Evolutionary conservation across 2,329 filamentous ascomycete genomes (phyloP), one percentile per base, ranked within the genome.

Genomic region (Penicillium rolfsii): DNA sequence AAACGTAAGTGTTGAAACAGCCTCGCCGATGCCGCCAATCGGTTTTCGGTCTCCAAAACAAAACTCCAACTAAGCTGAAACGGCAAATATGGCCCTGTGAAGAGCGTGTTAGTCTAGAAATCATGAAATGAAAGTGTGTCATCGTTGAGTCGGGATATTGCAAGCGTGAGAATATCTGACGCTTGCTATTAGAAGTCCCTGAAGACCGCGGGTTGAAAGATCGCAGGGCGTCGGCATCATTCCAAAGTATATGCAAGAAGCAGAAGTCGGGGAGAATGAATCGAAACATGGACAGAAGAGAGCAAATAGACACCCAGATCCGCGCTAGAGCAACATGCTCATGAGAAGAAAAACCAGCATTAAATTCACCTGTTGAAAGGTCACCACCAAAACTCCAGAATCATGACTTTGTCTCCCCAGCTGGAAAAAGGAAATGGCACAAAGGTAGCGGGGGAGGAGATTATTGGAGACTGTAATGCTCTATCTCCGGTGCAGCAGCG

Each of bases 401-500:
- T 66, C 68, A 64, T 70, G 64, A 71, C 64, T 68, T 45, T 41
- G 63, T 62, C 60, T 59, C 64, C 67, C 69, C 63, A 58, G 67
- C 60, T 71, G 62, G 36, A 68, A 70, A 68, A 49, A 62, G 59
- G 61, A 59, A 60, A 58, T 63, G 50, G 40, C 55, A 64, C 53
- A 63, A 66, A 66, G 53, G 62, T 52, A 24, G 46, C 28, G 36
- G 54, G 49, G 60, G 16, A n/a, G n/a, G 14, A 11, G 11, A 8
- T 22, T 5, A 11, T 41, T 28, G 50, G 52, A 43, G 43, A 19
- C 24, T 58, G 41, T 33, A 46, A 45, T 61, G 16, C 38, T 54
- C 73, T 71, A 83, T 66, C 76, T 74, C 66, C 79, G 78, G 76
- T 91, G 87, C 59, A 93, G 77, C 38, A 99, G 83, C 70, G 89